Evolutionary conservation across 495 filamentous ascomycete genomes (phyloP).

Genomic region (Penicillium arizonense): DNA sequence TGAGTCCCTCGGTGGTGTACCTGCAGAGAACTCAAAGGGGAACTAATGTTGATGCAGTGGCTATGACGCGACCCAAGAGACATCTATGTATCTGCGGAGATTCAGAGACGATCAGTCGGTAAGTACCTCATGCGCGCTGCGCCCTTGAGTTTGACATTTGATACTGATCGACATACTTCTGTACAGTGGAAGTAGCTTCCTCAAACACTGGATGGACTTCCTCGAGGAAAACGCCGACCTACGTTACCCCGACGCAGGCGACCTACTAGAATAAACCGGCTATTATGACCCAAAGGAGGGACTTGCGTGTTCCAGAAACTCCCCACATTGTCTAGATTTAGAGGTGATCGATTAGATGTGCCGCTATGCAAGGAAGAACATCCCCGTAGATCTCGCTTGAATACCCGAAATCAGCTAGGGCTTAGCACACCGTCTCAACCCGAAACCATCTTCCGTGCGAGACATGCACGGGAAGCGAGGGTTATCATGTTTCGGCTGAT

Average conservation of each 20-base stretch:
- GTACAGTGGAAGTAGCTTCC: conserved; percentile 71
- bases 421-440: background rate
- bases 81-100: conserved; percentile 91
- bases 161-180: conserved; percentile 2
- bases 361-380: background rate
- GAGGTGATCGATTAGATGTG: background rate
- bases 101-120: conserved; percentile 85
- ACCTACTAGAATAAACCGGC: conserved; percentile 38
- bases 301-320: background rate
- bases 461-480: too few species aligned
- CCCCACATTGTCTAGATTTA: background rate
- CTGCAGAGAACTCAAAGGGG: conserved; percentile 3
- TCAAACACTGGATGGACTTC: conserved; percentile 86
- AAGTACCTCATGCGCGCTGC: conserved; percentile 34
- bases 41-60: conserved; percentile 53
- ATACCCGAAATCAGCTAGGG: too few species aligned
- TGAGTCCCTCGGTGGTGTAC: conserved; percentile 27
- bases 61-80: conserved; percentile 90
- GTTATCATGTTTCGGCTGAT: too few species aligned
- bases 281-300: background rate
- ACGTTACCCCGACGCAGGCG: conserved; percentile 72
- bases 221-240: conserved; percentile 83
- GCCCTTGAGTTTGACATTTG: background rate
- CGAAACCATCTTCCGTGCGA: background rate
- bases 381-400: too few species aligned